phyloP scores from a whole-genome alignment of 176 grass and related monocot species.

The Lolium multiflorum region DNA sequence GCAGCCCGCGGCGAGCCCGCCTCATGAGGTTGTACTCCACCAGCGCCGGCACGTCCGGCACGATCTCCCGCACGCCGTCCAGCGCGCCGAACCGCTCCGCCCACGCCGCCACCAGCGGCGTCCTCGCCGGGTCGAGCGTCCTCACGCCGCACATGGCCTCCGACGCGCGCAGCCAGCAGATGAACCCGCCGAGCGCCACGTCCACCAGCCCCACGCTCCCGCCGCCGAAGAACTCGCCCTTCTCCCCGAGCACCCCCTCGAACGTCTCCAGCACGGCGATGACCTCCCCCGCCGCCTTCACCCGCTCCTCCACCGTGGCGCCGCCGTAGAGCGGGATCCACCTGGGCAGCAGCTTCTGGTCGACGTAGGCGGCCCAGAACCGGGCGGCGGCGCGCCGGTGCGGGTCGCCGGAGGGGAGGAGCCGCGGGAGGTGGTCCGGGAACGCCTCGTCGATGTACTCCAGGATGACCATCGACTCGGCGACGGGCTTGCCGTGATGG shows the following conservation, averaged over 20 bases:
- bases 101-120: constrained; percentile 22
- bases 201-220: constrained; percentile 6
- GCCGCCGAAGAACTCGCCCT: constrained; percentile 11
- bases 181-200: constrained; percentile 7
- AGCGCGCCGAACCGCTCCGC: constrained; percentile 30
- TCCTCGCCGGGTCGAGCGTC: background rate
- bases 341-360: constrained; percentile 17
- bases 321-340: background rate
- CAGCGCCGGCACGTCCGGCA: constrained; percentile 7
- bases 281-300: background rate
- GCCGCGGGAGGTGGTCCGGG: background rate
- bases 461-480: constrained; percentile 21
- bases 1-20: too few species aligned
- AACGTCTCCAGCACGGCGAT: constrained; percentile 8
- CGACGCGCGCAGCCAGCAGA: constrained; percentile 12
- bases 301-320: background rate
- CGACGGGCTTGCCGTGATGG: constrained; percentile 14
- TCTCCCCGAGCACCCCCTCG: constrained; percentile 13
- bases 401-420: background rate
- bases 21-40: constrained; percentile 24
- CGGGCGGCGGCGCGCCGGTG: background rate
- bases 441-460: constrained; percentile 34
- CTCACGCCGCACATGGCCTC: constrained; percentile 30
- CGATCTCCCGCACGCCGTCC: background rate
- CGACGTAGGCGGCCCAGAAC: constrained; percentile 14